Conservation (phyloP, 257 asterid genomes). For the Mitragyna speciosa region DNA sequence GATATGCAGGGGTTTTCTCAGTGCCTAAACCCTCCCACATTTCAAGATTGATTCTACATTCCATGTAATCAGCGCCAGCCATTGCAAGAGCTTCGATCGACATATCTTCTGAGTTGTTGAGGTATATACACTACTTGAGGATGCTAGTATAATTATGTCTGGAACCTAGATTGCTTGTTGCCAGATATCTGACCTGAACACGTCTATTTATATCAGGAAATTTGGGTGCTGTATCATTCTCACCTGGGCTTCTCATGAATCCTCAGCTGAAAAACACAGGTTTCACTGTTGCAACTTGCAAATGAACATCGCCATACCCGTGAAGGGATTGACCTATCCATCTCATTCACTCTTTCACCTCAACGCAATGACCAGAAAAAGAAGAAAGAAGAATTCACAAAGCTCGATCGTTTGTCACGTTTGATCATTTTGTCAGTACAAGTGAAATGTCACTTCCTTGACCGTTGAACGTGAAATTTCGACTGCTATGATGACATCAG, state of each 20-base stretch:
- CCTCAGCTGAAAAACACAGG: conserved; percentile 3
- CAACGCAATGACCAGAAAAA: no score
- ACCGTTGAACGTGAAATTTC: no score
- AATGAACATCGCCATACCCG: background rate
- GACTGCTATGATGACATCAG: background rate
- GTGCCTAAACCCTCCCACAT: background rate
- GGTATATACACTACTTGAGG: background rate
- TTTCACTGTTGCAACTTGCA: background rate
- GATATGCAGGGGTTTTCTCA: conserved; percentile 17
- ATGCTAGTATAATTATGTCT: background rate
- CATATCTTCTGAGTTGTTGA: background rate
- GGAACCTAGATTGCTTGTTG: background rate
- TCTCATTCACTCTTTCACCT: no score
- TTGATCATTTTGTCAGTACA: background rate
- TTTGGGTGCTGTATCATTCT: background rate
- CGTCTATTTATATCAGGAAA: background rate
- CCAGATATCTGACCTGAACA: background rate
- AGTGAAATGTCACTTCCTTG: background rate
- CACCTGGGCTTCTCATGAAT: background rate
- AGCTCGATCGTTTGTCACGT: background rate
- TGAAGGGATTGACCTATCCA: background rate
- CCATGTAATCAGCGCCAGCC: conserved; percentile 29
- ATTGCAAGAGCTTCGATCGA: conserved; percentile 37
- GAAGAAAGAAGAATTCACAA: no score
- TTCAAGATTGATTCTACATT: conserved; percentile 23